These are phyloP conservation scores for Lentinula raphanica DNA, from an alignment of 768 basidiomycete genomes.

Conservation along the genomic window DNA sequence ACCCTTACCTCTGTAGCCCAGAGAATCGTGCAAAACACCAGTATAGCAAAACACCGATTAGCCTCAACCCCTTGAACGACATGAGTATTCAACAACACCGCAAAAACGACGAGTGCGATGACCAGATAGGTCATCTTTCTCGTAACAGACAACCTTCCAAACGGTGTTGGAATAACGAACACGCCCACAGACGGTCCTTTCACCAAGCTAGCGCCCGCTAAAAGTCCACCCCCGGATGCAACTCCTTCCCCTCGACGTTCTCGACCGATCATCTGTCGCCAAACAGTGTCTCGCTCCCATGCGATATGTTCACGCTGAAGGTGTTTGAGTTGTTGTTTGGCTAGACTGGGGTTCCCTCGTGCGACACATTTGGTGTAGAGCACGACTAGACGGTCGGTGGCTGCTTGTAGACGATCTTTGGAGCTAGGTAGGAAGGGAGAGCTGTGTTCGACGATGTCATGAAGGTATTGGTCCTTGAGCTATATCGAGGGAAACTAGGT, in stretches of 20 bases:
- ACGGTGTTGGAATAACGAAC: conserved; percentile 55
- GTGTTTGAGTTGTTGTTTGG: conserved; percentile 76
- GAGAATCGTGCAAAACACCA: conserved; percentile 84
- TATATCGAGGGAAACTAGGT: conserved; percentile 5
- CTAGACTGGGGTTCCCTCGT: conserved; percentile 58
- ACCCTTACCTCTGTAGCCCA: conserved; percentile 93
- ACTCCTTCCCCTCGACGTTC: conserved; percentile 62
- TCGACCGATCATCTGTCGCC: conserved; percentile 90
- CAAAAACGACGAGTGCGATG: conserved; percentile 54
- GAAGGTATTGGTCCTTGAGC: conserved; percentile 77
- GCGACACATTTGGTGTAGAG: conserved; percentile 87
- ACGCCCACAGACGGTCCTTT: conserved; percentile 41
- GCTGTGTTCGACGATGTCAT: conserved; percentile 59
- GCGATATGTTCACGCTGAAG: conserved; percentile 92
- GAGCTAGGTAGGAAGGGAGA: conserved; percentile 63
- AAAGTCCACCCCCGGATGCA: conserved; percentile 24
- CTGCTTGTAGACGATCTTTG: conserved; percentile 56
- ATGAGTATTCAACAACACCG: conserved; percentile 53
- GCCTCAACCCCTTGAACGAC: conserved; percentile 63
- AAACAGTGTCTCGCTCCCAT: conserved; percentile 96
- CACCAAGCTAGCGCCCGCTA: conserved; percentile 49
- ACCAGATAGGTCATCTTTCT: conserved; percentile 53
- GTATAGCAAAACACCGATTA: conserved; percentile 85
- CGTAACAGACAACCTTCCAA: conserved; percentile 64
- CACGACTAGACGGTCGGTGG: conserved; percentile 54